Evolutionary conservation across 345 rosid species (phyloP), one percentile per base, ranked within the genome.

Genomic region (Brassica cretica): DNA sequence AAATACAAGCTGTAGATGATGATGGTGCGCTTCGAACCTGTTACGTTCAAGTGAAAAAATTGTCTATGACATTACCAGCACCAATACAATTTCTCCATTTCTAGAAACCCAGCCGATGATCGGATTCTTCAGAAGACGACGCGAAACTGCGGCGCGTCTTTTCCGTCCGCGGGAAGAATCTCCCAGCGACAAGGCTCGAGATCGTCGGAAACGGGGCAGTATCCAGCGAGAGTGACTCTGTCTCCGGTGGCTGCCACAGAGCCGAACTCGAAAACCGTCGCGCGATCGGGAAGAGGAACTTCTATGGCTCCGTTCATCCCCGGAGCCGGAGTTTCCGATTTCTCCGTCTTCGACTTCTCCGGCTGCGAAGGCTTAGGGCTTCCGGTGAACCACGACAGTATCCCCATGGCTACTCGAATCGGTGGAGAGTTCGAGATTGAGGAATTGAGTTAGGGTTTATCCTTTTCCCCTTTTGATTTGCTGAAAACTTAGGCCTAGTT

Each of bases 171-270:
- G 7, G 97, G 93, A 5, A 88, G 74, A 84, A 94, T 86, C 73
- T 88, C 91, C 98, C 97, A 92, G 39, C 92, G 93, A 82, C 97
- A 94, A 21, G 97, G 98, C 73, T 92, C 95, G 74, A 94, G 93
- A 19, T 94, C 93, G 25, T 94, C 95, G 63, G 98, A 92, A 5
- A 92, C 97, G 8, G 98, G 97, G 64, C 97, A 94, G 82, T 81
- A 94, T 0, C 98, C 98, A 3, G 96, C 93, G 19, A 94, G 86
- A 41, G 97, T 94, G n/a, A 90, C 93, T 85, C 87, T 87, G 74
- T 92, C 96, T 37, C 86, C 80, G 2, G 97, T 76, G 5, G 89
- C 88, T 0, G 89, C 89, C 4, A 89, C 86, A 33, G 97, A 87
- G 1, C 97, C 98, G 78, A 94, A 94, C 82, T 94, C 97, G 83